Evolutionary conservation across 352 stramenopile genomes (phyloP).

Genomic region (Globisporangium paroecandrum): DNA sequence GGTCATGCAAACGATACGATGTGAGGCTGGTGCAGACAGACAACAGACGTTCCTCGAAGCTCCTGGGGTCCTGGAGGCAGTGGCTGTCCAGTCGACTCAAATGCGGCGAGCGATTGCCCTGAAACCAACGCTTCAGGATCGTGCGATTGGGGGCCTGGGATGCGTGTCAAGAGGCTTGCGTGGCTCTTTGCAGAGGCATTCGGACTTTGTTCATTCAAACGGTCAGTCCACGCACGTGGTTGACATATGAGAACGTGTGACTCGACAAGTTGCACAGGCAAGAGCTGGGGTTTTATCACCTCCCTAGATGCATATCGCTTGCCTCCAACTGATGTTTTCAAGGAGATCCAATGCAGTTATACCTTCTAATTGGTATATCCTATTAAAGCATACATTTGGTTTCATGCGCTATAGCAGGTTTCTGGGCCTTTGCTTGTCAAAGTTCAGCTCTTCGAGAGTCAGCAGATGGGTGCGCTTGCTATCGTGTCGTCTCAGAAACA

Average conservation of each 20-base stretch:
- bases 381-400: not conserved
- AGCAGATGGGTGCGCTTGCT: conserved; percentile 14
- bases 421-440: not conserved
- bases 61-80: not conserved
- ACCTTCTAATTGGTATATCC: not conserved
- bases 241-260: not conserved
- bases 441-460: not conserved
- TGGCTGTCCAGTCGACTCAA: not conserved
- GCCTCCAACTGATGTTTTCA: not conserved
- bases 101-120: not conserved
- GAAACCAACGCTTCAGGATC: not conserved
- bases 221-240: not conserved
- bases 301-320: not conserved
- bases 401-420: not conserved
- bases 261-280: not conserved
- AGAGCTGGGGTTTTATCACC: not conserved
- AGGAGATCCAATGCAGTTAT: not conserved
- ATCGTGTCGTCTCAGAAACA: conserved; percentile 10
- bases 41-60: not conserved
- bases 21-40: not conserved
- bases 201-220: not conserved
- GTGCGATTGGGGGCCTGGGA: not conserved
- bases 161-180: not conserved
- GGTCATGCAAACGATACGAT: not conserved
- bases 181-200: not conserved